Percentiles rank a stretch among this genome's conserved stretches.
Evolutionary conservation across 2,329 filamentous ascomycete species (phyloP).

Genomic region (Epichloe sp.): DNA sequence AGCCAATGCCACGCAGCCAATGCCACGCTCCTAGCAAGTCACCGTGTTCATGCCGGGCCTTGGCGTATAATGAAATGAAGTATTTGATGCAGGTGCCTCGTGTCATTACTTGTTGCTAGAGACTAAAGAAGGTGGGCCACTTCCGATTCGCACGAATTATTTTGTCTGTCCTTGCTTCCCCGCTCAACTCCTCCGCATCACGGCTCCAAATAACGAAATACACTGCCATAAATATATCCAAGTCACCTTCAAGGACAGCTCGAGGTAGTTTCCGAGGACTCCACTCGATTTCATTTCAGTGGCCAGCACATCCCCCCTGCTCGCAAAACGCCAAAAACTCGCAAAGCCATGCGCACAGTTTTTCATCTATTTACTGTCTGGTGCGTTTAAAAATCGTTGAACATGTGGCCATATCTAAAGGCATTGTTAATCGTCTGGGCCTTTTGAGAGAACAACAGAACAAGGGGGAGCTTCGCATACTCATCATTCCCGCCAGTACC

Average conservation of each 20-base stretch:
- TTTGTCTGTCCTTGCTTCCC: background rate
- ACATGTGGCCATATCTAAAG: constrained; percentile 56
- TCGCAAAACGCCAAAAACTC: background rate
- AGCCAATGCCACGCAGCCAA: no score
- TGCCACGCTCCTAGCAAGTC: no score
- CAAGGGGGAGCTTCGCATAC: constrained; percentile 39
- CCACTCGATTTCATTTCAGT: background rate
- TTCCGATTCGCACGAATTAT: background rate
- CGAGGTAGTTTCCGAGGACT: background rate
- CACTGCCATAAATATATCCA: background rate
- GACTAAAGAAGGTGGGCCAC: background rate
- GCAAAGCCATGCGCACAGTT: background rate
- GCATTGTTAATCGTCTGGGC: constrained; percentile 4
- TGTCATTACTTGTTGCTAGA: background rate
- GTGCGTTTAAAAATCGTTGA: constrained; percentile 53
- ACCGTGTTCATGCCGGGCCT: no score
- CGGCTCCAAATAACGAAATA: background rate
- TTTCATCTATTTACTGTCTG: background rate
- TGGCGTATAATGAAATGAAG: background rate
- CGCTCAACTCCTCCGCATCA: background rate
- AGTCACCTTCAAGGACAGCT: background rate
- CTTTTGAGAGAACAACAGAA: constrained; percentile 16
- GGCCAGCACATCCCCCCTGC: background rate
- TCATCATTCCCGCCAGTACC: constrained; percentile 58
- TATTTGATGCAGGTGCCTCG: constrained; percentile 5